Conservation (phyloP, 2,329 filamentous ascomycete genomes). For the Exophiala phaeomuriformis region DNA sequence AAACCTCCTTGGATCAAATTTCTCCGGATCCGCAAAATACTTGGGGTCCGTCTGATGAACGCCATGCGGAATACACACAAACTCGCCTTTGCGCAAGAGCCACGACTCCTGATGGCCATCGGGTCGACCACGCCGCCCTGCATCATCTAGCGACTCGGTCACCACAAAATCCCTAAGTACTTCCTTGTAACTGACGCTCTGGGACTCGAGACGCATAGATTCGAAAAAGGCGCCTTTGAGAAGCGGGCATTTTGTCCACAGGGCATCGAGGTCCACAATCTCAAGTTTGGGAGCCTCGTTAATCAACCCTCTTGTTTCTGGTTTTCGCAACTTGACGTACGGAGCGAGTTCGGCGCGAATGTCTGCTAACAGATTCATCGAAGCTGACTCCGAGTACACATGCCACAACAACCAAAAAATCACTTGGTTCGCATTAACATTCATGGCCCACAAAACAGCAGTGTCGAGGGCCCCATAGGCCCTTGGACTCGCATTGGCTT, state of each 20-base stretch:
- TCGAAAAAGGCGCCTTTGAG: conserved; percentile 44
- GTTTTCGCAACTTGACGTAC: conserved; percentile 34
- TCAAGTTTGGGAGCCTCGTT: conserved; percentile 39
- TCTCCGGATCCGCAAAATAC: conserved; percentile 32
- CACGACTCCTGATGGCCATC: conserved; percentile 33
- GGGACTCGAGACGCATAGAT: conserved; percentile 39
- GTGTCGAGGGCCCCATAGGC: conserved; percentile 38
- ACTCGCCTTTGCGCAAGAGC: conserved; percentile 37
- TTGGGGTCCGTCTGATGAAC: conserved; percentile 38
- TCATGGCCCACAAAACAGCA: conserved; percentile 44
- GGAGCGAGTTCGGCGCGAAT: conserved; percentile 42
- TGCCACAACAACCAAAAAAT: conserved; percentile 48
- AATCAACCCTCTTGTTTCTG: conserved; percentile 37
- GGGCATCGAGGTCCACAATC: conserved; percentile 34
- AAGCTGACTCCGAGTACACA: conserved; percentile 36
- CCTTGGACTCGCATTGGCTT: conserved; percentile 24
- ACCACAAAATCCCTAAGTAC: conserved; percentile 36
- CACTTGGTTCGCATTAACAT: conserved; percentile 47
- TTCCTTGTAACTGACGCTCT: conserved; percentile 38
- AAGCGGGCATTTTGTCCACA: conserved; percentile 41
- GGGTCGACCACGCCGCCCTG: conserved; percentile 26
- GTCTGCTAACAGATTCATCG: conserved; percentile 32
- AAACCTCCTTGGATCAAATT: conserved; percentile 42
- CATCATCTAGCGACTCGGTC: conserved; percentile 36
- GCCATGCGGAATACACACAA: conserved; percentile 40